phyloP scores from a whole-genome alignment of 1,284 basidiomycete species.

The Caloboletus firmus region DNA sequence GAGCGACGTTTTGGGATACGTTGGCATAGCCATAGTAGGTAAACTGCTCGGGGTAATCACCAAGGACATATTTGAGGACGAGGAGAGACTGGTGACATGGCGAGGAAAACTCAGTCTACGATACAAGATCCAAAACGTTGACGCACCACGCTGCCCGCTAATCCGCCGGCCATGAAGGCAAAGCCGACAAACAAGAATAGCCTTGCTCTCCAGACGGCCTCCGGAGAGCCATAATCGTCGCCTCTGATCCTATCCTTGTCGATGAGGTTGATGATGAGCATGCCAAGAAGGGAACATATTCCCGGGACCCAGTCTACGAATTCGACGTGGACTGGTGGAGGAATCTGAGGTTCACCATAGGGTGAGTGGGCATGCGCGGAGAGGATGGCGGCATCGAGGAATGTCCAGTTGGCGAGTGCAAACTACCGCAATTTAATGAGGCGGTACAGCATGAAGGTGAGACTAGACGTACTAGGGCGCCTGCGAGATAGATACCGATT shows the following conservation, averaged over 20 bases:
- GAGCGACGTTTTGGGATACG: constrained; percentile 86
- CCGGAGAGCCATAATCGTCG: constrained; percentile 81
- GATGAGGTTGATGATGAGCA: constrained; percentile 90
- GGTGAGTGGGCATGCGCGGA: constrained; percentile 80
- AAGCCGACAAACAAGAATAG: constrained; percentile 94
- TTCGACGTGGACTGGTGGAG: constrained; percentile 81
- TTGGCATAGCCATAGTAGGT: constrained; percentile 94
- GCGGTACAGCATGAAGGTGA: background rate
- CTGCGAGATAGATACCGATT: constrained; percentile 88
- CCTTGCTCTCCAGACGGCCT: constrained; percentile 88
- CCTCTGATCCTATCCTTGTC: constrained; percentile 90
- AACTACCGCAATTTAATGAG: constrained; percentile 54
- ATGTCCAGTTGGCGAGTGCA: constrained; percentile 92
- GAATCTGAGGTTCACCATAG: constrained; percentile 64
- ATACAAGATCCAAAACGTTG: background rate
- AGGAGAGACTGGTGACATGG: constrained; percentile 67
- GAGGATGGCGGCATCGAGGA: constrained; percentile 90
- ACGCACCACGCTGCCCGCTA: constrained; percentile 91
- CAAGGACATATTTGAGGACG: constrained; percentile 89
- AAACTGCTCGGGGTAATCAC: constrained; percentile 73
- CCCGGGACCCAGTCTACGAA: constrained; percentile 97
- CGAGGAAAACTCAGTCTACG: constrained; percentile 2
- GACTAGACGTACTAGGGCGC: constrained; percentile 74
- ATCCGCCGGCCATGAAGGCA: constrained; percentile 92
- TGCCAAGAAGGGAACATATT: constrained; percentile 90